Evolutionary conservation across 2,329 filamentous ascomycete species (phyloP), one percentile per base, ranked within the genome.

Genomic region (Venturia carpophila): DNA sequence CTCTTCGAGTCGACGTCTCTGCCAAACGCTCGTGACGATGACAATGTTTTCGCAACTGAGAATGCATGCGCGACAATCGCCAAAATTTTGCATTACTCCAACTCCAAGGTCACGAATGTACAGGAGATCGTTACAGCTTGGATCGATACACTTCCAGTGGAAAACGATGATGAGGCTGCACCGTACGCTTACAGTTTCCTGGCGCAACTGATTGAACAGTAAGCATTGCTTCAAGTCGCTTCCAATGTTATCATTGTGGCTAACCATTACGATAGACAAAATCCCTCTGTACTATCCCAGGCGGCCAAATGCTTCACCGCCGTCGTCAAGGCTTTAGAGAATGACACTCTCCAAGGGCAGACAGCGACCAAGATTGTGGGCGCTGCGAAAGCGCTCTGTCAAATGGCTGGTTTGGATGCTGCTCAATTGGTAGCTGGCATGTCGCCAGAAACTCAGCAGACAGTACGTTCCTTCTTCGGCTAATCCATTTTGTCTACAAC

Each of bases 61-160:
- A 99, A 99, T 73, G 93, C 93, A 7, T 97, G 91, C 70, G 93
- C 94, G 52, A 92, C 91, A 69, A 94, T 99, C 72, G 94, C 94
- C 43, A 99, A 99, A 83, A 93, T 99, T 64, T 81, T 99, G 69
- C 92, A 96, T 74, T 97, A 88, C 79, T 97, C 96, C 76, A 80
- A 86, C 30, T 82, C 82, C 69, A 90, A 89, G 73, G 87, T 99
- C 21, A 81, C 81, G 64, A 91, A 95, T 71, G 81, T 85, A 62
- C 87, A 94, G 72, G 84, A 89, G 45, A 83, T 97, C 34, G 86
- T 91, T 52, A 79, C 82, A n/a, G 88, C 89, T 73, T 99, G 94
- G 94, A 79, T 99, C 61, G 87, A 91, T 69, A 97, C 93, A 0
- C 80, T 99, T 43, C 94, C 94, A 0, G 89, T 99, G 63, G 87